Base-by-base conservation (phyloP, 148 eudicot species). In the Rhododendron molle region DNA sequence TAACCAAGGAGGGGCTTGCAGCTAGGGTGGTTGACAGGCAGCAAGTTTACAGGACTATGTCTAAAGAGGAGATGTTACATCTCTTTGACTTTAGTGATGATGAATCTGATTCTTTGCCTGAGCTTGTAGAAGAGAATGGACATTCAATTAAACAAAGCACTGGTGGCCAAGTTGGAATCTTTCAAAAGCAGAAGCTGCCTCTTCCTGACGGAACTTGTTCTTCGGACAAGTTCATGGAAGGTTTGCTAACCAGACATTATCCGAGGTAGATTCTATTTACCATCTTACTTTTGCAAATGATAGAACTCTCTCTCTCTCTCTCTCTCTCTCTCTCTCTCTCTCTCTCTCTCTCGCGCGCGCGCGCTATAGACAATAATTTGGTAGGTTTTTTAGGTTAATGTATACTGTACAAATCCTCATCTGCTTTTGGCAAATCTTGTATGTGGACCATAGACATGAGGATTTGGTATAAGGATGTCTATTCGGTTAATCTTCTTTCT, bases 11-110 rank as follows among this genome's bases (percentile, higher is more conserved):
- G 89, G 97, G 99, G 40, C 98, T 97, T 86, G 96, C 99, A 86
- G 99, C 99, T 47, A 92, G 99, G 89, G 99, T 97, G 52, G 99
- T 97, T 36, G 99, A 97, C 88, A 91, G 95, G 88, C 99, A 97
- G 84, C 99, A 97, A 88, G 94, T 97, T 83, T 93, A 93, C 87
- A 90, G 99, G 88, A 95, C 96, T 72, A 92, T 97, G 89, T 97
- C 99, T 73, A 97, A 94, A 89, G 99, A 97, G 90, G 99, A 97
- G 90, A 94, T 97, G 91, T 86, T 93, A 79, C 98, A 95, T 91
- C 93, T 97, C 65, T 97, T 97, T 89, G 95, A 94, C 28, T 95
- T 95, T 90, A 92, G 96, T 21, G 98, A 95, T 81, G 98, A 97
- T 79, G 99, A 95, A 85, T 81, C 88, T 28, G 95, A 93, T 78